These are phyloP conservation scores for Lactarius deliciosus DNA, from an alignment of 768 basidiomycete genomes.

Conservation along the genomic window DNA sequence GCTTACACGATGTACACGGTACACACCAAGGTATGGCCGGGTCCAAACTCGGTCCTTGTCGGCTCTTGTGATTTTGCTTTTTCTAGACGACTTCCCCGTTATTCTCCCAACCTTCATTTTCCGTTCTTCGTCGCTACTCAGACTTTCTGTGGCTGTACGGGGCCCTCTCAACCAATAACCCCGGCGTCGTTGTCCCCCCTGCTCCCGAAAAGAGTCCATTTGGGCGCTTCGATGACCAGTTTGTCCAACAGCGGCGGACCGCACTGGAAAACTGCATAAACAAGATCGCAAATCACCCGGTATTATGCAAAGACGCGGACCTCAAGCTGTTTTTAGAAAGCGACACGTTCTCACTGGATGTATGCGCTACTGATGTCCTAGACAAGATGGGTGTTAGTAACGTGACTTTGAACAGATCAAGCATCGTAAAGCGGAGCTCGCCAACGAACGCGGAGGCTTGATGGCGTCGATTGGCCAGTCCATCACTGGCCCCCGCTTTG, in stretches of 20 bases:
- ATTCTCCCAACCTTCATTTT: constrained; percentile 81
- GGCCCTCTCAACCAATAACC: constrained; percentile 83
- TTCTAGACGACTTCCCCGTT: constrained; percentile 78
- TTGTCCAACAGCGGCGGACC: constrained; percentile 80
- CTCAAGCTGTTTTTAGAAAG: constrained; percentile 89
- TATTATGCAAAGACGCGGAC: constrained; percentile 84
- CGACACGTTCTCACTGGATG: constrained; percentile 88
- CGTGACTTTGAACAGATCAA: constrained; percentile 61
- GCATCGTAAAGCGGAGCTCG: constrained; percentile 74
- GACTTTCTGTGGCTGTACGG: constrained; percentile 98
- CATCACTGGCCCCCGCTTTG: constrained; percentile 75
- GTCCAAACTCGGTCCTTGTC: constrained; percentile 1
- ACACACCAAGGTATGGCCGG: constrained; percentile 66
- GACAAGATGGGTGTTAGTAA: constrained; percentile 3
- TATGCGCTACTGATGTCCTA: constrained; percentile 42
- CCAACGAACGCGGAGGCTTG: constrained; percentile 76
- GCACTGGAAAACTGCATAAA: constrained; percentile 89
- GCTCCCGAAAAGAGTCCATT: constrained; percentile 94
- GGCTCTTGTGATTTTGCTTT: not conserved
- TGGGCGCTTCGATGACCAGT: constrained; percentile 89
- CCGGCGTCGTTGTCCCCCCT: constrained; percentile 95
- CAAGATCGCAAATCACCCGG: constrained; percentile 91
- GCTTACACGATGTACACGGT: constrained; percentile 97
- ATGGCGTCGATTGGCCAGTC: constrained; percentile 82
- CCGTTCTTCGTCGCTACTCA: constrained; percentile 94